These are phyloP conservation scores for Trypanosoma brucei DNA, from an alignment of 208 protist genomes.

Conservation along the genomic window DNA sequence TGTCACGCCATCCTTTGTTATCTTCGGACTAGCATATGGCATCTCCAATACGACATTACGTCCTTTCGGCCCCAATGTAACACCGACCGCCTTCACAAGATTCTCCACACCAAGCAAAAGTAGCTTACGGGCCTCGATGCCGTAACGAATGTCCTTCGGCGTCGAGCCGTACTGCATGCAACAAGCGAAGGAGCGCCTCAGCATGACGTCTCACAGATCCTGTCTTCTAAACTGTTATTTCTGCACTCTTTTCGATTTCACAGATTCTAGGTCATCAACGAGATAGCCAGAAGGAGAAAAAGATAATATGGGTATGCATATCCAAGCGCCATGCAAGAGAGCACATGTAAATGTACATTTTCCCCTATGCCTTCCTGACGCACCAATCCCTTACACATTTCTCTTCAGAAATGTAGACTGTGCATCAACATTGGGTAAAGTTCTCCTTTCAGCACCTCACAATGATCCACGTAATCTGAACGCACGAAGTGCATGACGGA, in stretches of 20 bases:
- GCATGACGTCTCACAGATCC: constrained; percentile 16
- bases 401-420: too few relatives aligned
- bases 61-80: constrained; percentile 98
- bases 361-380: too few relatives aligned
- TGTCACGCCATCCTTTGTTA: constrained; percentile 99
- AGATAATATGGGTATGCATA: too few relatives aligned
- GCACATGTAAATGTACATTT: too few relatives aligned
- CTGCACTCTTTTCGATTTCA: neutral
- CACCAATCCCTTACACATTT: too few relatives aligned
- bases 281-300: too few relatives aligned
- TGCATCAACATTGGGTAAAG: too few relatives aligned
- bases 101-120: constrained; percentile 96
- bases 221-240: neutral
- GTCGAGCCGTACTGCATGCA: constrained; percentile 82
- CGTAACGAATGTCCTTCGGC: constrained; percentile 96
- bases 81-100: constrained; percentile 95
- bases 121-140: constrained; percentile 88
- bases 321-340: too few relatives aligned
- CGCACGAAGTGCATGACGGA: too few relatives aligned
- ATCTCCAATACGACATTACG: constrained; percentile 99
- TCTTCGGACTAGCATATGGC: constrained; percentile 97
- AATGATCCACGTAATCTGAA: too few relatives aligned
- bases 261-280: neutral
- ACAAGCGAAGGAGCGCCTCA: constrained; percentile 28
- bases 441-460: too few relatives aligned